Evolutionary conservation across 768 basidiomycete species (phyloP).

Genomic region (Serendipita indica): DNA sequence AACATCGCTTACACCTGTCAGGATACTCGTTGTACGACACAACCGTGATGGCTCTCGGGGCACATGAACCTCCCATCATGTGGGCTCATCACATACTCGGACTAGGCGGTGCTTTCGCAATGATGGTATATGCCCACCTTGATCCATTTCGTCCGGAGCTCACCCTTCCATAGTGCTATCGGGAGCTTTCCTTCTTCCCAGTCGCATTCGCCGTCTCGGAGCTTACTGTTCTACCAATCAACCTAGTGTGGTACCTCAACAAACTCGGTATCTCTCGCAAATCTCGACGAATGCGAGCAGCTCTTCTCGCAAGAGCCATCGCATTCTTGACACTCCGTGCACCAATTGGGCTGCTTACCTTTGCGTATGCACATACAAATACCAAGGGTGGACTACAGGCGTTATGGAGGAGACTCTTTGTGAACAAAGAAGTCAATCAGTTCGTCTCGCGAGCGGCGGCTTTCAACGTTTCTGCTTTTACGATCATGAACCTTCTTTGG

Average conservation of each 20-base stretch:
- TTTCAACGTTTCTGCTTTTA: not conserved
- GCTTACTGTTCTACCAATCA: conserved; percentile 3
- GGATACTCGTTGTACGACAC: conserved; percentile 8
- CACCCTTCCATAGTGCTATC: not conserved
- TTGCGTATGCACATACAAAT: not conserved
- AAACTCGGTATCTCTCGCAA: not conserved
- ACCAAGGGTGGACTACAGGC: not conserved
- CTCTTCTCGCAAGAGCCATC: not conserved
- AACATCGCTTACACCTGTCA: not conserved
- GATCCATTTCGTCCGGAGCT: not conserved
- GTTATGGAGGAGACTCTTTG: not conserved
- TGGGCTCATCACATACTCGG: conserved; percentile 1
- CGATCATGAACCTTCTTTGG: not conserved
- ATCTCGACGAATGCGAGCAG: not conserved
- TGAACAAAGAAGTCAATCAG: not conserved
- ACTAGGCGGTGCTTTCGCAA: not conserved
- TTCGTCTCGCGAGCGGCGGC: not conserved
- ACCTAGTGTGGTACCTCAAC: not conserved
- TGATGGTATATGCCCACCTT: not conserved
- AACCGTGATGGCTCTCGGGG: conserved; percentile 2
- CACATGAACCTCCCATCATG: conserved; percentile 5
- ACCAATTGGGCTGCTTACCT: not conserved
- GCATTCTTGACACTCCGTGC: conserved; percentile 2
- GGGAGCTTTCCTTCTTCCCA: conserved; percentile 8
- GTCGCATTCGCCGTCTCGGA: conserved; percentile 1